phyloP scores from a whole-genome alignment of 176 grass and related monocot genomes.

The Avena insularis region DNA sequence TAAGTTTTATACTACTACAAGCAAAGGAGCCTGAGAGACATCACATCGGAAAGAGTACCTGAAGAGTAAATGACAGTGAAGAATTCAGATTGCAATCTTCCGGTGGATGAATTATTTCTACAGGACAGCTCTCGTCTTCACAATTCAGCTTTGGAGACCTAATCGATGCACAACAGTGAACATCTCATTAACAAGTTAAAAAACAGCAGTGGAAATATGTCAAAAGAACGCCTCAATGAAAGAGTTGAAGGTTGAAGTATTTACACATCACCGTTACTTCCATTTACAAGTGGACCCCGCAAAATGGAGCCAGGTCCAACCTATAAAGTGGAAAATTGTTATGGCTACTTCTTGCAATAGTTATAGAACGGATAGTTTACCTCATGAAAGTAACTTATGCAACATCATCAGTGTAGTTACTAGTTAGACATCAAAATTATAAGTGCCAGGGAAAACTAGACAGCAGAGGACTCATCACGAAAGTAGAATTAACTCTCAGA shows the following conservation, averaged over 20 bases:
- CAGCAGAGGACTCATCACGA: not conserved
- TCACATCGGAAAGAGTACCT: constrained; percentile 54
- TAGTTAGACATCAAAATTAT: not conserved
- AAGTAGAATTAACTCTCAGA: constrained; percentile 16
- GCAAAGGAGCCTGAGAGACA: constrained; percentile 16
- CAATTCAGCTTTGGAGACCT: constrained; percentile 97
- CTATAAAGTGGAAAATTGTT: constrained; percentile 62
- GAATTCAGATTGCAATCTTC: constrained; percentile 99
- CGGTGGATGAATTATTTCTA: constrained; percentile 94
- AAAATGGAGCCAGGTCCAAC: constrained; percentile 94
- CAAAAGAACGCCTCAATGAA: constrained; percentile 29
- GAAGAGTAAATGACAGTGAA: constrained; percentile 94
- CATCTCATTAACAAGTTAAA: constrained; percentile 34
- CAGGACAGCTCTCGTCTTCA: constrained; percentile 77
- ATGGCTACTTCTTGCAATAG: constrained; percentile 11
- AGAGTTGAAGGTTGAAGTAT: constrained; percentile 51
- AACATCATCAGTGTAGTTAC: not conserved
- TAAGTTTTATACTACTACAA: constrained; percentile 8
- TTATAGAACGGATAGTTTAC: not conserved
- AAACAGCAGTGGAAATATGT: constrained; percentile 19
- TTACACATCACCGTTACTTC: constrained; percentile 80
- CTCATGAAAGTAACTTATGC: constrained; percentile 15
- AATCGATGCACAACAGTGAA: constrained; percentile 48
- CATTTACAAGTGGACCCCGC: constrained; percentile 83
- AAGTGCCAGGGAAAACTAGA: constrained; percentile 21